Evolutionary conservation across 164 flowering plant genomes (phyloP).

Genomic region (Berberis vulgaris): DNA sequence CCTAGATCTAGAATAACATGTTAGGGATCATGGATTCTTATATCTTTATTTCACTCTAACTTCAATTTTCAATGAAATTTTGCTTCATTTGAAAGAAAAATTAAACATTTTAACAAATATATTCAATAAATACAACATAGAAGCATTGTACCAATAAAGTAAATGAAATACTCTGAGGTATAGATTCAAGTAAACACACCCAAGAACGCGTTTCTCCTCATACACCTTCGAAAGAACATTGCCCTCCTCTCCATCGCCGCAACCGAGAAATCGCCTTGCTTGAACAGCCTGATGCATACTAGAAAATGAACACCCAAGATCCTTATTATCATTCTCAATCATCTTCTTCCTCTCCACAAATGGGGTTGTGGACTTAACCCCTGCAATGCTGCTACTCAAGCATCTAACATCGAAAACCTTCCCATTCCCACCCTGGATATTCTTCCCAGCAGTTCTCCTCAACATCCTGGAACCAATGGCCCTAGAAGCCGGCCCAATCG

Average conservation of each 20-base stretch:
- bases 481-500: too few species aligned
- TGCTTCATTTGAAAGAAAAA: too few species aligned
- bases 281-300: conserved; percentile 18
- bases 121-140: too few species aligned
- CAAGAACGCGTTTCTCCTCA: conserved; percentile 69
- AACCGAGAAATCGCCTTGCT: conserved; percentile 62
- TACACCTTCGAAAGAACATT: conserved; percentile 49
- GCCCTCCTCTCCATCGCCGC: conserved; percentile 74
- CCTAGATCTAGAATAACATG: too few species aligned
- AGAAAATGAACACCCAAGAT: conserved; percentile 2
- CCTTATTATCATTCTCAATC: conserved; percentile 3
- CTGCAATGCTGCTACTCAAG: conserved; percentile 30
- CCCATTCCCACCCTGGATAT: too few species aligned
- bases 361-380: conserved; percentile 14
- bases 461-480: too few species aligned
- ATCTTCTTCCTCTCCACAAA: conserved; percentile 5
- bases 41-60: too few species aligned
- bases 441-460: too few species aligned
- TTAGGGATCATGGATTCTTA: too few species aligned
- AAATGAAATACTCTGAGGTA: not conserved
- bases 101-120: too few species aligned
- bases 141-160: not conserved
- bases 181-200: conserved; percentile 27
- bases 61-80: too few species aligned
- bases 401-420: conserved; percentile 18